Base-by-base conservation (phyloP, 1,284 basidiomycete genomes). In the Mycena sp. region DNA sequence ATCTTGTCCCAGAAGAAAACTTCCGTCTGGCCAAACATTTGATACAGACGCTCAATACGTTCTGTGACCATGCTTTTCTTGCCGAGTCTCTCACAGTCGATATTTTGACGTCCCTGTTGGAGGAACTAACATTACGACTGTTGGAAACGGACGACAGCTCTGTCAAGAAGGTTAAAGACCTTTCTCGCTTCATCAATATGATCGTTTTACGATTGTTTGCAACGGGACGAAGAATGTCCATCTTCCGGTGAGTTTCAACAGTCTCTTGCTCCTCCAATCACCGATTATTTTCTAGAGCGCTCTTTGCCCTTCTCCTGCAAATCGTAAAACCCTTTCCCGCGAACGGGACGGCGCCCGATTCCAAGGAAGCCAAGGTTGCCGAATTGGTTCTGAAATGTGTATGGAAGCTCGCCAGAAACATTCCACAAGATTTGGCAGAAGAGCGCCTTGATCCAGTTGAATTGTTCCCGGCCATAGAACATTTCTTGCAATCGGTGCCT, bases 321-420 rank as follows among this genome's bases (percentile, higher is more conserved):
- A 95, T 98, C 41, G 94, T 96, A 48, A 93, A 91, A 82, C 95
- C 92, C 56, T 98, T 95, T 84, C 94, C 91, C 18, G 87, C 81
- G 73, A 92, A 89, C 66, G 90, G 89, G 38, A 93, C 90, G 34
- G 82, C 84, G 56, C 78, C 87, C 1, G 92, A 95, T 59, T 91
- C 94, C 3, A 92, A 94, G 76, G 92, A 95, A 77, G 91, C 96
- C 1, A 95, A 95, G 78, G 96, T 99, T 62, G 96, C 97, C 9
- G 98, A 99, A 81, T 87, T 99, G 41, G 95, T 99, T 39, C 86
- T 99, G 77, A 99, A 99, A 86, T 99, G 98, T 81, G 90, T 99
- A 44, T 99, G 98, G 98, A 99, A 99, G 83, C 86, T 99, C 66
- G 96, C 96, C 11, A 91, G 97, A 76, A 96, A 95, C 75, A 95